Conservation (phyloP, 73 alveolate species). For the Stentor coeruleus region DNA sequence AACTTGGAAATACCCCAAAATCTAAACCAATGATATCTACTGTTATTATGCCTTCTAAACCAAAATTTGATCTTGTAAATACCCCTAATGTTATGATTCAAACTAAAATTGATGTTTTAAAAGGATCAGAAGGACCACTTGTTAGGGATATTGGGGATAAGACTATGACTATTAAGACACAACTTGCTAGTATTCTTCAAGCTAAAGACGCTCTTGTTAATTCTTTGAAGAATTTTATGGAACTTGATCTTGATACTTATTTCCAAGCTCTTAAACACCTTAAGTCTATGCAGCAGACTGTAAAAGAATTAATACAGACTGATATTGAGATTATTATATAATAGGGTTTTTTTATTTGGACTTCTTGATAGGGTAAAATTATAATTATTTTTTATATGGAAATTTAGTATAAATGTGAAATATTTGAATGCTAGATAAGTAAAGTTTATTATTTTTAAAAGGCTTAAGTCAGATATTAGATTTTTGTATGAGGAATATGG, state of each 20-base stretch:
- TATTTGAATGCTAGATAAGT: no score
- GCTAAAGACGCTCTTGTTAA: not conserved
- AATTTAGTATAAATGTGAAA: no score
- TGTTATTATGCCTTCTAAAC: not conserved
- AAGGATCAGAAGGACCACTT: no score
- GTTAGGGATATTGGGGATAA: no score
- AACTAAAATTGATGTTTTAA: not conserved
- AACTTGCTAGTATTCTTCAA: not conserved
- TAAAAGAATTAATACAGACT: not conserved
- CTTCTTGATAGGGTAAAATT: no score
- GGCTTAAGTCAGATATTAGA: no score
- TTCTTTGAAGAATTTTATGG: not conserved
- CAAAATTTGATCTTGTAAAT: not conserved
- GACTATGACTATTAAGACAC: no score
- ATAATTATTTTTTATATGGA: no score
- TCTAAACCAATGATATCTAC: not conserved
- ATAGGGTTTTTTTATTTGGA: no score
- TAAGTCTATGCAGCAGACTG: not conserved
- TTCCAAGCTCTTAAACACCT: not conserved
- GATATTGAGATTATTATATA: not conserved
- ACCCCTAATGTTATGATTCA: not conserved
- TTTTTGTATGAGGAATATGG: no score
- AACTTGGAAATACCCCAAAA: not conserved
- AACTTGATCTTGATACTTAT: not conserved
- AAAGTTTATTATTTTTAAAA: no score